phyloP scores from a whole-genome alignment of 2,329 filamentous ascomycete species.

The Trichoderma koningii region DNA sequence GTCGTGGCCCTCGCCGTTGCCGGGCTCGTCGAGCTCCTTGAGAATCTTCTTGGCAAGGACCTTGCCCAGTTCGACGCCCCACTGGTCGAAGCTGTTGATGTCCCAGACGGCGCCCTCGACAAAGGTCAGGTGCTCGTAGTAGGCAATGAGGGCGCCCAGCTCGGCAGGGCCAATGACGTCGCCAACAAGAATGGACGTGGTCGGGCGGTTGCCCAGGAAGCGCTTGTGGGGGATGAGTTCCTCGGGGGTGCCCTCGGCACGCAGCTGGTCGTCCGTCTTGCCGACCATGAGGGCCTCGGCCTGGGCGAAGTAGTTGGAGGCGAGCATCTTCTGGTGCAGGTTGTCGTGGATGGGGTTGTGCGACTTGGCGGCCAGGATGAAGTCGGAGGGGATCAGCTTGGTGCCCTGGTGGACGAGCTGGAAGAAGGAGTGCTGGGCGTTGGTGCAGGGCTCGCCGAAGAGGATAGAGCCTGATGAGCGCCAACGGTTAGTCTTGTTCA shows the following conservation, averaged over 20 bases:
- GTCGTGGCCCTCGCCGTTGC: conserved; percentile 74
- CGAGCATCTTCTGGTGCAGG: conserved; percentile 95
- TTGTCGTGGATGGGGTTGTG: conserved; percentile 94
- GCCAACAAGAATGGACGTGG: conserved; percentile 86
- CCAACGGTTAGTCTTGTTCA: conserved; percentile 29
- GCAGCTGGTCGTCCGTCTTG: conserved; percentile 79
- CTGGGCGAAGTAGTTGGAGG: conserved; percentile 89
- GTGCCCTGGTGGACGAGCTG: conserved; percentile 98
- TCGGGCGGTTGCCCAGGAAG: conserved; percentile 96
- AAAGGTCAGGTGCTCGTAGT: conserved; percentile 99
- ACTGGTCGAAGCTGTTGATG: conserved; percentile 99
- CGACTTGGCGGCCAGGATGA: conserved; percentile 92
- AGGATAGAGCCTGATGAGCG: conserved; percentile 68
- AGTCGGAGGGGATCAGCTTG: conserved; percentile 97
- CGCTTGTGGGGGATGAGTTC: conserved; percentile 96
- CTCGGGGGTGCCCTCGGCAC: conserved; percentile 71
- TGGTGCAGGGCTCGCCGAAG: conserved; percentile 97
- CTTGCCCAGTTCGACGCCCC: conserved; percentile 99
- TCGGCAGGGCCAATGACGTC: conserved; percentile 92
- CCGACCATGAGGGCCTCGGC: conserved; percentile 89
- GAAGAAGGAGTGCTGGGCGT: conserved; percentile 99
- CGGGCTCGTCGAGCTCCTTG: conserved; percentile 78
- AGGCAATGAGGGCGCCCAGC: conserved; percentile 92
- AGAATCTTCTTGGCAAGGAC: conserved; percentile 90
- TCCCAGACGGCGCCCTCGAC: conserved; percentile 98